phyloP scores from a whole-genome alignment of 2,329 filamentous ascomycete species.

The Botrytis porri region DNA sequence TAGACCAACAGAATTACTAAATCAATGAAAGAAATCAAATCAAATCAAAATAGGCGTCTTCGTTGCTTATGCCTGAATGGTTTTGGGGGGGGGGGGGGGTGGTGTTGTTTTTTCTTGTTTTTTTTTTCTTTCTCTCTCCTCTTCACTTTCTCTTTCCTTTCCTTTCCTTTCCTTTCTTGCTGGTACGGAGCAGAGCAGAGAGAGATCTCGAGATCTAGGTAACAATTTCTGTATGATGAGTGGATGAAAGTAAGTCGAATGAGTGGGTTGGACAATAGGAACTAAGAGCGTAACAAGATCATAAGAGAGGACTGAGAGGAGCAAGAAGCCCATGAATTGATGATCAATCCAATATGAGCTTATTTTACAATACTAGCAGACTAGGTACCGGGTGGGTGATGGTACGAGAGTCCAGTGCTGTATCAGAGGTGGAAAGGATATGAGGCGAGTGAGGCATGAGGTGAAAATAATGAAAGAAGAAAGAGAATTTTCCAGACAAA shows the following conservation, averaged over 20 bases:
- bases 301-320: background rate
- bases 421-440: background rate
- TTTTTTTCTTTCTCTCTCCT: background rate
- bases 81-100: background rate
- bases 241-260: background rate
- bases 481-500: background rate
- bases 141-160: background rate
- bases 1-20: background rate
- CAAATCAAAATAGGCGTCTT: slow-evolving; percentile 27
- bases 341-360: background rate
- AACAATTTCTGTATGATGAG: background rate
- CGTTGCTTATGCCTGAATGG: slow-evolving; percentile 22
- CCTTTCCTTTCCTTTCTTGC: background rate
- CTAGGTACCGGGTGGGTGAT: background rate
- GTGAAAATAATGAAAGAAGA: background rate
- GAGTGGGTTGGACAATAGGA: background rate
- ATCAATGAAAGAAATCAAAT: slow-evolving; percentile 5
- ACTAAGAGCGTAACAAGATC: too few species aligned
- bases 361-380: background rate
- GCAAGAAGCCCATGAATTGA: background rate
- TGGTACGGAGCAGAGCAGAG: background rate
- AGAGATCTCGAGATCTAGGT: background rate
- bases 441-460: background rate
- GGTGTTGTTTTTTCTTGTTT: background rate
- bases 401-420: background rate